Evolutionary conservation across 495 filamentous ascomycete genomes (phyloP).

Genomic region (Aspergillus cavernicola): DNA sequence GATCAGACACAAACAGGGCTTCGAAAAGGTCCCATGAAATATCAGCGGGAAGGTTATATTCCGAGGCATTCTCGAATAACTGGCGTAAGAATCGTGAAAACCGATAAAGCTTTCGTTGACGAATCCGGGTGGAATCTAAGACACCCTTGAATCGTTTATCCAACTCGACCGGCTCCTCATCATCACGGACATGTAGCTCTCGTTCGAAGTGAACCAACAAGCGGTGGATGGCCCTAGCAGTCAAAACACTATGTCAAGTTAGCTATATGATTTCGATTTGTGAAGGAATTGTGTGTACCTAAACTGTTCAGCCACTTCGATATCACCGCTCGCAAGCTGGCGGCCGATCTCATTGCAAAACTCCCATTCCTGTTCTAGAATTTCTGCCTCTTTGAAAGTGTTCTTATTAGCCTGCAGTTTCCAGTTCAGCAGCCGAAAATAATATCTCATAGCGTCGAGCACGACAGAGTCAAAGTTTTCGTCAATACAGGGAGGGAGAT

Average conservation of each 20-base stretch:
- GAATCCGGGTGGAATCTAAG: conserved; percentile 89
- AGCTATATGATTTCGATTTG: conserved; percentile 18
- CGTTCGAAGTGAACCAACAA: conserved; percentile 87
- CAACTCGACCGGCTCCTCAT: conserved; percentile 83
- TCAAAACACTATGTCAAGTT: conserved; percentile 60
- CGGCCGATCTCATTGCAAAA: conserved; percentile 90
- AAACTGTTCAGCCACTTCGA: conserved; percentile 98
- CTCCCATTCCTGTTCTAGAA: conserved; percentile 95
- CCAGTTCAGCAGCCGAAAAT: conserved; percentile 96
- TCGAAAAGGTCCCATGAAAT: conserved; percentile 72
- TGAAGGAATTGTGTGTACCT: no score
- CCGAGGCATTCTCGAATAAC: conserved; percentile 91
- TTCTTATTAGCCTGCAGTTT: conserved; percentile 97
- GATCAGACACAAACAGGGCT: conserved; percentile 75
- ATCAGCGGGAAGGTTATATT: conserved; percentile 73
- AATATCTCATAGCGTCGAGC: conserved; percentile 90
- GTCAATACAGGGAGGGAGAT: conserved; percentile 91
- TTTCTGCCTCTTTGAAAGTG: conserved; percentile 97
- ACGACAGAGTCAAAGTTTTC: conserved; percentile 96
- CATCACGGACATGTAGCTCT: conserved; percentile 76
- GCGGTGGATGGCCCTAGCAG: conserved; percentile 82
- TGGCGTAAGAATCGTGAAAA: conserved; percentile 86
- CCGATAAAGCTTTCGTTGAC: conserved; percentile 81
- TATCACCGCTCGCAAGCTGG: conserved; percentile 84
- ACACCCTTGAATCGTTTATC: conserved; percentile 95